Evolutionary conservation across 2,329 filamentous ascomycete genomes (phyloP).

Genomic region (Microcyclosporella mali): DNA sequence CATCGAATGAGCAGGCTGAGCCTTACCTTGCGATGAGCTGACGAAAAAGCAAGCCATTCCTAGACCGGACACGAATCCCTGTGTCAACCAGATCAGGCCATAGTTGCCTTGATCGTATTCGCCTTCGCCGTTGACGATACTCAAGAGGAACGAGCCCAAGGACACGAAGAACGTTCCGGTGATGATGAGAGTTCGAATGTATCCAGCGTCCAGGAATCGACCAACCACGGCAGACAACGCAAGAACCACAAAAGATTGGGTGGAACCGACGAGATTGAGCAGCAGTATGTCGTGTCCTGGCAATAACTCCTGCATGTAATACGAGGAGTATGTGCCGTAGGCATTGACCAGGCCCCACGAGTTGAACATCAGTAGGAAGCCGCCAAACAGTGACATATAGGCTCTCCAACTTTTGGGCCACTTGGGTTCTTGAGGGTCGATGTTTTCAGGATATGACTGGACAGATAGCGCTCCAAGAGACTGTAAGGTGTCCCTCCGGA

Average conservation of each 20-base stretch:
- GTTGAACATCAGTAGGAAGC: constrained; percentile 46
- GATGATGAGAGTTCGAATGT: constrained; percentile 36
- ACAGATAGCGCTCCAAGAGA: constrained; percentile 9
- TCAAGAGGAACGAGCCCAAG: constrained; percentile 42
- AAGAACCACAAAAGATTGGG: constrained; percentile 44
- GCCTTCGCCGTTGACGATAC: constrained; percentile 36
- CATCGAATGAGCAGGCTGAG: neutral
- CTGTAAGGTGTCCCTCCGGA: constrained; percentile 8
- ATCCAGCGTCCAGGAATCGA: constrained; percentile 44
- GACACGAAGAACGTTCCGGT: constrained; percentile 39
- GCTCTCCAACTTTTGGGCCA: constrained; percentile 44
- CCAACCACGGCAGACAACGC: constrained; percentile 43
- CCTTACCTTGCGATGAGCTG: constrained; percentile 44
- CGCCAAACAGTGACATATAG: constrained; percentile 40
- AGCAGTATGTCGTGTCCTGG: constrained; percentile 35
- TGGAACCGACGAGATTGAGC: constrained; percentile 45
- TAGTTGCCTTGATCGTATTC: constrained; percentile 35
- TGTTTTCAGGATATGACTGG: neutral
- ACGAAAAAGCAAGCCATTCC: constrained; percentile 51
- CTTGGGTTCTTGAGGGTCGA: constrained; percentile 27
- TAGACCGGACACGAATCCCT: constrained; percentile 43
- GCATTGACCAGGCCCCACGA: constrained; percentile 40
- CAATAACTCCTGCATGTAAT: constrained; percentile 43
- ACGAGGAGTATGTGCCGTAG: constrained; percentile 46
- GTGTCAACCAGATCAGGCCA: constrained; percentile 41